phyloP scores from a whole-genome alignment of 2,329 filamentous ascomycete genomes.

The Fusarium heterosporum region DNA sequence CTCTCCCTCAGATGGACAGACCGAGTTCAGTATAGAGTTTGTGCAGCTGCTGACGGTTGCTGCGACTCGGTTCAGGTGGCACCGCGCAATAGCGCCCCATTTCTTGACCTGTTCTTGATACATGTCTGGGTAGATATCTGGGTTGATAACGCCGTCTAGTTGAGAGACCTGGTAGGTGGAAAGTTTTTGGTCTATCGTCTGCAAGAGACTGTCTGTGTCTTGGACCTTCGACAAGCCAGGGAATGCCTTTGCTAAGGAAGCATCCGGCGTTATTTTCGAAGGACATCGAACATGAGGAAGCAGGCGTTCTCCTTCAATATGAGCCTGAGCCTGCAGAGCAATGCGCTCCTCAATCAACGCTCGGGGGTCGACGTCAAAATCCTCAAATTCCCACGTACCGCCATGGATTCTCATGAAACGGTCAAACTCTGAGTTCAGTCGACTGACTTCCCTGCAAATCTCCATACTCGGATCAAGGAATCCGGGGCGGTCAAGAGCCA shows the following conservation, averaged over 20 bases:
- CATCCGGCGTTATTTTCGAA: neutral
- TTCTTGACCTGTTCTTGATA: slow-evolving; percentile 49
- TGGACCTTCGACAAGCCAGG: neutral
- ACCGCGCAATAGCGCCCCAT: slow-evolving; percentile 47
- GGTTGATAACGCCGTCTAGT: slow-evolving; percentile 51
- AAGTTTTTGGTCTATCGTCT: slow-evolving; percentile 45
- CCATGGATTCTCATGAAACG: slow-evolving; percentile 45
- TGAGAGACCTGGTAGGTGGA: slow-evolving; percentile 46
- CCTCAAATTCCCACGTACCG: slow-evolving; percentile 45
- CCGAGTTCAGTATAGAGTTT: slow-evolving; percentile 17
- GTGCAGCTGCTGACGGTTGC: slow-evolving; percentile 32
- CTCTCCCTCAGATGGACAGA: slow-evolving; percentile 34
- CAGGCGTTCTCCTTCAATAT: neutral
- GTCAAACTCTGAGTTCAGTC: slow-evolving; percentile 45
- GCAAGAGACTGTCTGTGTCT: slow-evolving; percentile 10
- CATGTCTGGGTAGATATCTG: slow-evolving; percentile 47
- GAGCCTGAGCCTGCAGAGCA: neutral
- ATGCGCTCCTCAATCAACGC: neutral
- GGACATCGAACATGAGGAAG: neutral
- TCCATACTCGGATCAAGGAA: slow-evolving; percentile 36
- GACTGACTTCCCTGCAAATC: slow-evolving; percentile 42
- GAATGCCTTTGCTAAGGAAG: slow-evolving; percentile 4
- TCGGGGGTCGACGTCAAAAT: slow-evolving; percentile 34
- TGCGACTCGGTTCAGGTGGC: slow-evolving; percentile 43
- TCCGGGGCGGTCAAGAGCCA: slow-evolving; percentile 46